These are phyloP conservation scores for Boletus rex-veris DNA, from an alignment of 768 basidiomycete genomes.

Conservation along the genomic window DNA sequence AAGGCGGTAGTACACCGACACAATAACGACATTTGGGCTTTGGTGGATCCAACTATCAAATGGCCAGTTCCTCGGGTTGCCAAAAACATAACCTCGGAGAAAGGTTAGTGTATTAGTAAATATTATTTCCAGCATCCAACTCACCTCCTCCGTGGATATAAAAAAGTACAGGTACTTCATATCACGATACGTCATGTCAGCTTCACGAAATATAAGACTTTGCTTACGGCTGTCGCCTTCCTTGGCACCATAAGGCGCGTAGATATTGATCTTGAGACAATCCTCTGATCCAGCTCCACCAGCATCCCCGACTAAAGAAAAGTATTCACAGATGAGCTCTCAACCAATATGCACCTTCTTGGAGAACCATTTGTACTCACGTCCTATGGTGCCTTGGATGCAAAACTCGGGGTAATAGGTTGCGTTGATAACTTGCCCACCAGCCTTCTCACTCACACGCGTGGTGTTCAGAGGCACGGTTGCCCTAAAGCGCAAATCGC, in stretches of 20 bases:
- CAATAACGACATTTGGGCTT: constrained; percentile 57
- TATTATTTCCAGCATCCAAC: neutral
- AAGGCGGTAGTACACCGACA: constrained; percentile 65
- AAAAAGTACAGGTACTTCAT: constrained; percentile 37
- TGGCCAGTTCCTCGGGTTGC: constrained; percentile 64
- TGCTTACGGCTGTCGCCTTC: constrained; percentile 45
- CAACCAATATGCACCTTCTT: neutral
- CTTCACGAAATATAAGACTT: neutral
- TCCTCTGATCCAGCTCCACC: constrained; percentile 67
- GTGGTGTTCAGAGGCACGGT: constrained; percentile 50
- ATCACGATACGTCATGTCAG: neutral
- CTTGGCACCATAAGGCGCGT: constrained; percentile 48
- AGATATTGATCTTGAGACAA: constrained; percentile 65
- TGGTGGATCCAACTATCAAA: constrained; percentile 66
- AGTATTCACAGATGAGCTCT: neutral
- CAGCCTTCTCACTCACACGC: constrained; percentile 36
- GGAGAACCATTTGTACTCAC: constrained; percentile 24
- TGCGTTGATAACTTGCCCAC: constrained; percentile 46
- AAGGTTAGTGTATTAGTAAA: neutral
- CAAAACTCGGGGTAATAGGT: constrained; percentile 55
- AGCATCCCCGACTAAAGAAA: constrained; percentile 43
- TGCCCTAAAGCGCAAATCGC: constrained; percentile 42
- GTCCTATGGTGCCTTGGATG: constrained; percentile 52
- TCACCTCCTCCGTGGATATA: constrained; percentile 41
- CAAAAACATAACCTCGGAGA: constrained; percentile 47